Base-by-base conservation (phyloP, 345 rosid genomes). In the Salix purpurea region DNA sequence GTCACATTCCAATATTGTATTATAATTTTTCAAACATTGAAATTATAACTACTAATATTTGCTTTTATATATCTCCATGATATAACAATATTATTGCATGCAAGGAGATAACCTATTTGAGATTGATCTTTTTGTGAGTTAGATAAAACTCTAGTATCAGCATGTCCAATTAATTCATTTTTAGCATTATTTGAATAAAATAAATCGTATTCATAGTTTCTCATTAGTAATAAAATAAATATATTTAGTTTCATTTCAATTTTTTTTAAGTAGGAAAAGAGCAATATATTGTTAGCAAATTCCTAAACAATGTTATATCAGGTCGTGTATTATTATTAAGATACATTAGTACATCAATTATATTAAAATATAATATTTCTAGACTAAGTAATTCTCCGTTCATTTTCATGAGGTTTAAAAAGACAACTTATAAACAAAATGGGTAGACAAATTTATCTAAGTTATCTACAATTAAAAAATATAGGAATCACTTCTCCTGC, bases 101-200 rank as follows among this genome's bases (percentile, higher is more conserved):
- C 34, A 28, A 71, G 34, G 7, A 71, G 8, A 71, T 71, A 71
- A 18, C 66, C 13, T 9, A 24, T 71, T 32, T 71, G 74, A 4
- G 74, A 71, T 50, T 65, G 46, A 28, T 42, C 42, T 30, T 48
- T 71, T 52, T 73, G 19, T 19, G 67, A 67, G n/a, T 73, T 50
- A 37, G 50, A 73, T 19, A 48, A 19, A 11, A 50, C 26, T 14
- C 65, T 21, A 6, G 48, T 44, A 67, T 18, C 46, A 7, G 66
- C 65, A 71, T 50, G 54, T 4, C 74, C 42, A 26, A 71, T 34
- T 10, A 71, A 71, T 39, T 34, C 11, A 39, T 39, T 10, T 0
- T 39, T 39, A 6, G 1, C 1, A 39, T 39, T 39, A 71, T 52
- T 50, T 4, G 65, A 30, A 50, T 50, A 50, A 26, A 26, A 71